Base-by-base conservation (phyloP, 176 grass and related monocot genomes). In the Musa itinerans region DNA sequence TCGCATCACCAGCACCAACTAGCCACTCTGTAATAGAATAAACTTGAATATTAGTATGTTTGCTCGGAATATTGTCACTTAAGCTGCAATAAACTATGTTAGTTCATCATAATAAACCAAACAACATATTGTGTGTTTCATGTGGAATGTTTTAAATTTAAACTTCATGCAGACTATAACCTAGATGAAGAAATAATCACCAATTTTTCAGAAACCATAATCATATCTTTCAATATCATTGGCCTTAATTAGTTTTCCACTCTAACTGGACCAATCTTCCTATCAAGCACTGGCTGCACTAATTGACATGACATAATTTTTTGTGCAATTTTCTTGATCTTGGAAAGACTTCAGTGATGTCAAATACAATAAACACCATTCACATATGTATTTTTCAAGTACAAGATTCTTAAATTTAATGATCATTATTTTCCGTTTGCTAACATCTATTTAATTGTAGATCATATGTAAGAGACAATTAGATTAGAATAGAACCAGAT, bases 21-120 rank as follows among this genome's bases (percentile, higher is more conserved):
- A 79, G 80, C 90, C 88, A 98, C n/a, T 90, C 90, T 98, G 82
- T 79, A 76, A 63, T 51, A 26, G 10, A 3, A 74, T 50, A 57
- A 26, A 11, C 12, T 20, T 2, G 16, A 20, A 13, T 15, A 70
- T 70, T 70, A 70, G 48, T 34, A 49, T 69, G 9, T 29, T 26
- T 8, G 29, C 17, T 50, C 3, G 14, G 27, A 16, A 2, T 10
- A 27, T 13, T 64, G 19, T n/a, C 58, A 24, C n/a, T 64, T 24
- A 24, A 25, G 0, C 20, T 21, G 21, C 62, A 64, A 11, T 9
- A 64, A 64, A 57, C 55, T 16, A 57, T 7, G 25, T 15, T 69
- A 5, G 23, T 69, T 9, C 27, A 69, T 69, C 34, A 29, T 69
- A 69, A 69, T 69, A 10, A 69, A 69, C 34, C 20, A 65, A 65